Percentiles rank a stretch among this genome's conserved stretches.
Conservation (phyloP, 768 basidiomycete genomes). For the Paxillus ammoniavirescens region DNA sequence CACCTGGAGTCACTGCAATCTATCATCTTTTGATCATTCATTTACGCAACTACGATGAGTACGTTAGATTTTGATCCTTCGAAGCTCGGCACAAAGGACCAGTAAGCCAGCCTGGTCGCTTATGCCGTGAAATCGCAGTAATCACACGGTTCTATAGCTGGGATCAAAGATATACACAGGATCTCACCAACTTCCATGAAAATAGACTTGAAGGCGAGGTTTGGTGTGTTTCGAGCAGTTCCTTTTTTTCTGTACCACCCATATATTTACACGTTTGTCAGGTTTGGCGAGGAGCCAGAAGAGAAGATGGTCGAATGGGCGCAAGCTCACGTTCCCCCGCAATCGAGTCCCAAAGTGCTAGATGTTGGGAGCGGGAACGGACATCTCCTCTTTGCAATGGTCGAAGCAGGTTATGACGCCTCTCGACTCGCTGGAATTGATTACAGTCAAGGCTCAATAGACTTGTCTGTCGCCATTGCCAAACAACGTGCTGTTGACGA, state of each 20-base stretch:
- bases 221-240: conserved; percentile 48
- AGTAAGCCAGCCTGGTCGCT: conserved; percentile 48
- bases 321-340: conserved; percentile 49
- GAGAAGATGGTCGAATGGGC: conserved; percentile 82
- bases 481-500: conserved; percentile 29
- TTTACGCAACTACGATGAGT: conserved; percentile 23
- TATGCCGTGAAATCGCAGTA: neutral
- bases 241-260: neutral
- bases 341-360: conserved; percentile 50
- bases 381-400: conserved; percentile 66
- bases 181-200: conserved; percentile 71
- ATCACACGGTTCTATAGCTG: conserved; percentile 46
- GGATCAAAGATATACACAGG: conserved; percentile 73
- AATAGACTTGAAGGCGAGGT: conserved; percentile 84
- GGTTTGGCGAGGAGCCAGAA: conserved; percentile 78
- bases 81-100: conserved; percentile 73
- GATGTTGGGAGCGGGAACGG: conserved; percentile 86
- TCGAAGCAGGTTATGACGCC: conserved; percentile 61
- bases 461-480: conserved; percentile 60
- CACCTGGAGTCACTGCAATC: too few species aligned
- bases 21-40: conserved; percentile 1
- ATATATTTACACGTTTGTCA: conserved; percentile 24
- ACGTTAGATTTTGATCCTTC: conserved; percentile 60
- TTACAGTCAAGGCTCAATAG: conserved; percentile 72
- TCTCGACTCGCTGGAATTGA: conserved; percentile 63